Evolutionary conservation across 1,284 basidiomycete genomes (phyloP).

Genomic region (Moesziomyces globuligerus): DNA sequence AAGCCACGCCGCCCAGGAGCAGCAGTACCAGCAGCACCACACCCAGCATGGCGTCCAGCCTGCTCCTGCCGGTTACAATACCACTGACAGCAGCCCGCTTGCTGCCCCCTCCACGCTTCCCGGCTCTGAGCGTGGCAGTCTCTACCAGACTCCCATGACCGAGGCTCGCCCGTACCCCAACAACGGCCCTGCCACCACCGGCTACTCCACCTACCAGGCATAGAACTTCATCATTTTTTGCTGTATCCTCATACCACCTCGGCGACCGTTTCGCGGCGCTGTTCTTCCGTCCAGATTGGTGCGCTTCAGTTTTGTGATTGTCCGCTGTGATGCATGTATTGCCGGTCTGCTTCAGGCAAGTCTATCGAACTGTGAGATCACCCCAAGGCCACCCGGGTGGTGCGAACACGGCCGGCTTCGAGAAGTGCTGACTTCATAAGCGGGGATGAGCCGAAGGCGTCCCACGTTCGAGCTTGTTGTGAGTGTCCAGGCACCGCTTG

Average conservation of each 20-base stretch:
- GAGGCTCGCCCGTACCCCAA: constrained; percentile 33
- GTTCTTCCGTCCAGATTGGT: no score
- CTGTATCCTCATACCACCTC: neutral
- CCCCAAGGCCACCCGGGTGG: no score
- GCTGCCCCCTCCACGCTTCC: constrained; percentile 24
- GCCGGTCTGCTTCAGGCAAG: no score
- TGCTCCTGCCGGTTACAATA: constrained; percentile 9
- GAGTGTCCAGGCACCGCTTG: no score
- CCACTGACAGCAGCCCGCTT: constrained; percentile 8
- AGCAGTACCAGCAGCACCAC: constrained; percentile 12
- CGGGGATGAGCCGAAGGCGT: no score
- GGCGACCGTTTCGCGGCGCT: no score
- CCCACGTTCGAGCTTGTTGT: no score
- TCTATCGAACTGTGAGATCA: no score
- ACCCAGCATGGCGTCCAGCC: constrained; percentile 19
- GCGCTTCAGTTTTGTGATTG: no score
- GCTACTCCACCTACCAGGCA: constrained; percentile 14
- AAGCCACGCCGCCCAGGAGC: constrained; percentile 18
- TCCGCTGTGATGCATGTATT: no score
- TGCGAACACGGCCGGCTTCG: no score
- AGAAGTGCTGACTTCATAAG: no score
- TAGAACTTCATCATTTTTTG: neutral
- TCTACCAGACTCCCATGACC: constrained; percentile 48
- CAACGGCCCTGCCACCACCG: constrained; percentile 4
- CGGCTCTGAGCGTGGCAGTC: constrained; percentile 30